Conservation (phyloP, 2,329 filamentous ascomycete species). For the Ceratocystis ficicola region DNA sequence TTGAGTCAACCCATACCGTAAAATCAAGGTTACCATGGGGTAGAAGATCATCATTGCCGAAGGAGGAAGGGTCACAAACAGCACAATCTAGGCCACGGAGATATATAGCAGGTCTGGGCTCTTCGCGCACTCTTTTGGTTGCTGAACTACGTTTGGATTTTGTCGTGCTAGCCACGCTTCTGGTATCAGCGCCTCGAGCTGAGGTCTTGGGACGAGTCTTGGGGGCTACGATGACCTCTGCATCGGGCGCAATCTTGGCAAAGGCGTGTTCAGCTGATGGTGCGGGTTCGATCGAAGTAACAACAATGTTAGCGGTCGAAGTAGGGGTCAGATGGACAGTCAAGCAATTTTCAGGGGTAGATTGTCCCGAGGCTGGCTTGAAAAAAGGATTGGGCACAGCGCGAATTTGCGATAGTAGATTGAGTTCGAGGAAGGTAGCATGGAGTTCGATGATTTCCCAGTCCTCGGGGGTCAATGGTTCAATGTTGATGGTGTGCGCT, state of each 20-base stretch:
- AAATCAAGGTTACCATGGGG: constrained; percentile 41
- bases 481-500: constrained; percentile 91
- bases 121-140: constrained; percentile 51
- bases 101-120: constrained; percentile 57
- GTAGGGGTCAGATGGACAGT: constrained; percentile 90
- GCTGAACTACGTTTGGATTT: constrained; percentile 66
- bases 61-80: constrained; percentile 43
- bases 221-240: constrained; percentile 92
- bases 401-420: constrained; percentile 83
- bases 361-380: constrained; percentile 38
- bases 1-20: constrained; percentile 73
- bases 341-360: constrained; percentile 58
- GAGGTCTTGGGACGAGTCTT: constrained; percentile 66
- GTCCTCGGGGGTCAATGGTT: constrained; percentile 85
- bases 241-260: constrained; percentile 84
- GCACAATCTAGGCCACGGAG: constrained; percentile 65
- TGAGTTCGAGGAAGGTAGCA: constrained; percentile 87
- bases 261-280: constrained; percentile 60
- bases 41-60: constrained; percentile 61
- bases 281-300: constrained; percentile 70
- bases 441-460: constrained; percentile 99
- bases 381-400: constrained; percentile 78
- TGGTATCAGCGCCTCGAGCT: constrained; percentile 46
- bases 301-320: constrained; percentile 81
- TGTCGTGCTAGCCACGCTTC: constrained; percentile 68